Conservation (phyloP, 1,284 basidiomycete genomes). For the Austroboletus rostrupii region DNA sequence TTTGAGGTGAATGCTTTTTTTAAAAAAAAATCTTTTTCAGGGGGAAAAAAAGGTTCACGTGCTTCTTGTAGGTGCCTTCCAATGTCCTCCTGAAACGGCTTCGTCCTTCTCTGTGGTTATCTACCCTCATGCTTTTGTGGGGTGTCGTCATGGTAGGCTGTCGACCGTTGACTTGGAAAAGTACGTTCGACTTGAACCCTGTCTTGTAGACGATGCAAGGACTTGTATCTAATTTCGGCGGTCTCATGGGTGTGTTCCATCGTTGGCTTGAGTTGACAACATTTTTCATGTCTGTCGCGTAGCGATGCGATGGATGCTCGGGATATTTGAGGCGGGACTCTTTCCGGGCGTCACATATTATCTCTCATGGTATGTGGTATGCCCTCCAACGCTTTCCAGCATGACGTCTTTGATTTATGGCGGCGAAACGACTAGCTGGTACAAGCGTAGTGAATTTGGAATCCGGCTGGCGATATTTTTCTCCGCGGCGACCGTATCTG, state of each 20-base stretch:
- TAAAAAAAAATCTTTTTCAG: not conserved
- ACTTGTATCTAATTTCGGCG: constrained; percentile 58
- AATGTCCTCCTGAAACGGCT: constrained; percentile 70
- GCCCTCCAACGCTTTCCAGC: not conserved
- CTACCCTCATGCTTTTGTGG: constrained; percentile 61
- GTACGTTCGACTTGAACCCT: too few relatives aligned
- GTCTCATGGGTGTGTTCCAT: constrained; percentile 48
- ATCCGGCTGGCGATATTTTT: constrained; percentile 68
- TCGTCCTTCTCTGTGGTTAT: constrained; percentile 67
- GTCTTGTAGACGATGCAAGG: constrained; percentile 55
- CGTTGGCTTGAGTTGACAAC: not conserved
- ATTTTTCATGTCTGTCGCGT: constrained; percentile 1
- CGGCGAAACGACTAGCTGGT: constrained; percentile 43
- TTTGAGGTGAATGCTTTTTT: constrained; percentile 47
- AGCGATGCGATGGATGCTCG: constrained; percentile 66
- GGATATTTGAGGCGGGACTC: constrained; percentile 68
- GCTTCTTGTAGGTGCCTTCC: constrained; percentile 48
- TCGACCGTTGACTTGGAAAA: too few relatives aligned
- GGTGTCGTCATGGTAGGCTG: constrained; percentile 62
- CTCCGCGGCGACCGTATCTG: constrained; percentile 68
- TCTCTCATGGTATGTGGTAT: constrained; percentile 51
- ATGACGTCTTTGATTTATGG: not conserved
- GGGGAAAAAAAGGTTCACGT: not conserved
- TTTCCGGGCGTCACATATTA: constrained; percentile 63
- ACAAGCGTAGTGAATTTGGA: constrained; percentile 69